These are phyloP conservation scores for Cytospora chrysosperma DNA, from an alignment of 2,329 filamentous ascomycete species.

Conservation along the genomic window DNA sequence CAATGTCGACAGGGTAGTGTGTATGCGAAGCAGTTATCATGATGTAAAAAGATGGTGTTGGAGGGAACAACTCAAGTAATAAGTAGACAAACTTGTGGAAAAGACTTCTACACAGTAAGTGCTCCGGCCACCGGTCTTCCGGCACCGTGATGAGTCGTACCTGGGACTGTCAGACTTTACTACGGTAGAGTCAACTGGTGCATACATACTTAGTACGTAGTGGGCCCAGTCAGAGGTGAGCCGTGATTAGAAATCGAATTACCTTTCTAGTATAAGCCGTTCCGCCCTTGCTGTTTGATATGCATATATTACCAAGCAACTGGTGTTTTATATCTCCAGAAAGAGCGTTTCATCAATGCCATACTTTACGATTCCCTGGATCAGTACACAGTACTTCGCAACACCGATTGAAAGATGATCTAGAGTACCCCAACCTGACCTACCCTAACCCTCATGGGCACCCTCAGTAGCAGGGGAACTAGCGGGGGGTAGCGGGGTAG, in stretches of 20 bases:
- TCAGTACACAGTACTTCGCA: background rate
- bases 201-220: no score
- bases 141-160: background rate
- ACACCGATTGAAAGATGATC: no score
- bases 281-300: background rate
- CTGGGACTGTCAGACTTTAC: background rate
- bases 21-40: background rate
- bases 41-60: background rate
- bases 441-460: no score
- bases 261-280: background rate
- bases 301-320: background rate
- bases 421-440: no score
- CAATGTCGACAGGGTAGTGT: constrained; percentile 8
- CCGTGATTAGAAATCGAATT: constrained; percentile 19
- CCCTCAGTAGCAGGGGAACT: no score
- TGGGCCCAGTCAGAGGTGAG: background rate
- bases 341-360: background rate
- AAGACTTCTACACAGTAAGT: background rate
- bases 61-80: background rate
- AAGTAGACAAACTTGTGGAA: background rate
- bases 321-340: background rate
- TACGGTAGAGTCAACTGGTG: no score
- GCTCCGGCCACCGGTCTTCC: background rate
- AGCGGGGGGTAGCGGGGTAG: no score
- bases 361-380: background rate